These are phyloP conservation scores for Pseudocercospora eumusae DNA, from an alignment of 2,329 filamentous ascomycete genomes.

Conservation along the genomic window DNA sequence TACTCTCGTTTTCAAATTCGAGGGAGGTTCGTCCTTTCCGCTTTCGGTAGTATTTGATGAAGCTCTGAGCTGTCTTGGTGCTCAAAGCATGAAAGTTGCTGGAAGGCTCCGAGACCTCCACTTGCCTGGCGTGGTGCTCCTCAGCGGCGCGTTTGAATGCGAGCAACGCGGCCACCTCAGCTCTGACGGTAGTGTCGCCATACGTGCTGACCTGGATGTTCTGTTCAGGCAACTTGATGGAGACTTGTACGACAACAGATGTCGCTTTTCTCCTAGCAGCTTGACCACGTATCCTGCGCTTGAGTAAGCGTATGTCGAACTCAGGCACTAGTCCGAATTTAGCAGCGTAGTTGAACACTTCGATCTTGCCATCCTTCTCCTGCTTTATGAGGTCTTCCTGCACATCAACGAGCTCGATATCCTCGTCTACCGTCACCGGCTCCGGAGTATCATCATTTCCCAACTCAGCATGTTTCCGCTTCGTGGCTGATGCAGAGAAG, in stretches of 20 bases:
- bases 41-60: constrained; percentile 43
- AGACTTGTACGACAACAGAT: constrained; percentile 5
- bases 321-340: constrained; percentile 42
- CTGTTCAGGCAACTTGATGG: constrained; percentile 42
- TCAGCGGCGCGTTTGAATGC: constrained; percentile 45
- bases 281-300: constrained; percentile 9
- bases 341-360: constrained; percentile 49
- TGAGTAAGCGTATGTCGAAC: constrained; percentile 21
- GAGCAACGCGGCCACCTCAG: constrained; percentile 43
- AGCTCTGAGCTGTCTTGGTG: constrained; percentile 42
- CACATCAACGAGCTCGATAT: constrained; percentile 21
- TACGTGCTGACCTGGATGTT: constrained; percentile 39
- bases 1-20: constrained; percentile 29
- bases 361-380: constrained; percentile 34
- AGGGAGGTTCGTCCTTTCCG: constrained; percentile 20
- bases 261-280: constrained; percentile 4
- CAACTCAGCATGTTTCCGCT: background rate
- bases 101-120: background rate
- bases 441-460: constrained; percentile 11
- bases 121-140: constrained; percentile 29
- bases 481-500: constrained; percentile 13
- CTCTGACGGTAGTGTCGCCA: constrained; percentile 33
- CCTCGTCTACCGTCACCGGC: background rate
- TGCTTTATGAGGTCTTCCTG: constrained; percentile 24
- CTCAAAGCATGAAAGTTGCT: constrained; percentile 37